Evolutionary conservation across 2,329 filamentous ascomycete genomes (phyloP), one percentile per base, ranked within the genome.

Genomic region (Claviceps spartinae): DNA sequence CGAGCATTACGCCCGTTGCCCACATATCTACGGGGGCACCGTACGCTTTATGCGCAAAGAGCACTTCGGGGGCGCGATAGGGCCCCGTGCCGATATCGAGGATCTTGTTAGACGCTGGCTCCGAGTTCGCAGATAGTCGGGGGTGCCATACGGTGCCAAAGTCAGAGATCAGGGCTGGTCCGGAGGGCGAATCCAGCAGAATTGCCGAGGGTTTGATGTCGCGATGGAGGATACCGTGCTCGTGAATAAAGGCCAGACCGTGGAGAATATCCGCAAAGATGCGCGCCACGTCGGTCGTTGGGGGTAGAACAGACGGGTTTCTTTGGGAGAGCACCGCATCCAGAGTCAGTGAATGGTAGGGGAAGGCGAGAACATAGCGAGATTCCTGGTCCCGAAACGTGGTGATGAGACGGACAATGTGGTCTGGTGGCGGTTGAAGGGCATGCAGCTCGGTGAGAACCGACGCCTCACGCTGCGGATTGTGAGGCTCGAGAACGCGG

Each of bases 121-220:
- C 93, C 14, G 78, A 76, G 3, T 70, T 68, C 22, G 72, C 67
- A 5, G 79, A 74, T 54, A 77, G 60, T 11, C 74, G 66, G 2
- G 84, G 78, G 58, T 84, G 81, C 89, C 89, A 96, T 8, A 90
- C 81, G 41, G 93, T 94, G 49, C 93, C 91, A 69, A 98, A 97
- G 66, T 98, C 93, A 38, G 88, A 82, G 2, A 98, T 75, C 59
- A 83, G 86, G 3, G 86, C 87, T 4, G 88, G 85, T 0, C 86
- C 86, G 5, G 76, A 71, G 0, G 77, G 70, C 0, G 83, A 80
- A 43, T 76, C 71, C 46, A 95, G 75, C 8, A 96, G 73, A 38
- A 98, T 77, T 50, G 95, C 95, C 0, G 88, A 89, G 0, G 93
- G 93, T 63, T 98, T 98, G 63, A 98, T 72, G 63, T 98, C 93